These are phyloP conservation scores for Aspergillus neotritici DNA, from an alignment of 2,329 filamentous ascomycete genomes.

Conservation along the genomic window DNA sequence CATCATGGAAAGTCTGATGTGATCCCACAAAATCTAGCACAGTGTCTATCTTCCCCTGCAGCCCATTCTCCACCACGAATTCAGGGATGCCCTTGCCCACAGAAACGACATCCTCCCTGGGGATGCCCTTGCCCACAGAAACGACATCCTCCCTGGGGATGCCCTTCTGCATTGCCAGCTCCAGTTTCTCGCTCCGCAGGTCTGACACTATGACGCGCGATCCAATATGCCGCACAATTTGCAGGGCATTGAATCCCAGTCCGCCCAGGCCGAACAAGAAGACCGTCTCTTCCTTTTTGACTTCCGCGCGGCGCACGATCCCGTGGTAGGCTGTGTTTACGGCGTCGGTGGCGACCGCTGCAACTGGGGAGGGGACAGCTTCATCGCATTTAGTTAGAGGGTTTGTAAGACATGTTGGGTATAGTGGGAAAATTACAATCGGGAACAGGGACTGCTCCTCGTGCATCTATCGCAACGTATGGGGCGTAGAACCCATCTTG, in stretches of 20 bases:
- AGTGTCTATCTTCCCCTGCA: conserved; percentile 23
- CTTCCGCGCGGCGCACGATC: conserved; percentile 32
- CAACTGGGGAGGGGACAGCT: conserved; percentile 22
- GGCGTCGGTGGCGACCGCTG: conserved; percentile 39
- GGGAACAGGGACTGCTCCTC: conserved; percentile 19
- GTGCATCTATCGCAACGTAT: conserved; percentile 27
- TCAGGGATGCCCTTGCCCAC: conserved; percentile 22
- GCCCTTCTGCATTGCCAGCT: conserved; percentile 27
- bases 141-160: conserved; percentile 30
- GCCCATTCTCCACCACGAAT: conserved; percentile 22
- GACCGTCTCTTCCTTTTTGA: conserved; percentile 33
- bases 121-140: conserved; percentile 30
- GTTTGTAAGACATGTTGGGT: no score
- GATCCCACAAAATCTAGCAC: conserved; percentile 33
- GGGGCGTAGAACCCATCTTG: conserved; percentile 43
- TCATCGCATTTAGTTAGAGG: not conserved
- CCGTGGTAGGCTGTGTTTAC: conserved; percentile 40
- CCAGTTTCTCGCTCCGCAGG: conserved; percentile 26
- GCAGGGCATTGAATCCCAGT: conserved; percentile 39
- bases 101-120: conserved; percentile 26
- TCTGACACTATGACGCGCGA: conserved; percentile 40
- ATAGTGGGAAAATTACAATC: conserved; percentile 5
- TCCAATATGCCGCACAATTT: conserved; percentile 44
- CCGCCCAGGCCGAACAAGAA: conserved; percentile 41
- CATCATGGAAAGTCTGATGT: conserved; percentile 36